Base-by-base conservation (phyloP, 225 moss, liverwort and hornwort genomes). In the Thuidium tamariscinum region DNA sequence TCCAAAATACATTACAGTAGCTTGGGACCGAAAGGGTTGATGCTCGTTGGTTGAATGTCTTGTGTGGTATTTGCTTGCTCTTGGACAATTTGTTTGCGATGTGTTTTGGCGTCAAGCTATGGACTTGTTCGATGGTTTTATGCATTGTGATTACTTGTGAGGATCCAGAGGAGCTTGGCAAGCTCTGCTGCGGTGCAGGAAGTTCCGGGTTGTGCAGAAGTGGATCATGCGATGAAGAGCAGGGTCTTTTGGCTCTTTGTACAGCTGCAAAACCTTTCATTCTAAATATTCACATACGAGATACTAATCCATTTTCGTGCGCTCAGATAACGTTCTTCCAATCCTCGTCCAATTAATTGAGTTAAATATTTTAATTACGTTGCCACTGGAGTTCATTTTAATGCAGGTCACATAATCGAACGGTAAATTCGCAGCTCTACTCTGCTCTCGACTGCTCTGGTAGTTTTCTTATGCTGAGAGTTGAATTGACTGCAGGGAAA, bases 401-500 rank as follows among this genome's bases (percentile, higher is more conserved):
- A 84, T 36, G 78, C 86, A 89, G 83, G 72, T 83, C 85, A 88
- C 82, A 76, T 89, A 91, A 91, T 73, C 44, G 71, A 86, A 89
- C 91, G 86, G 88, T 88, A 88, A 79, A 20, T 79, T 82, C 83
- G 36, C 67, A 57, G 81, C 89, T 75, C 86, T 49, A 84, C 69
- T 76, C 79, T 76, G 71, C 57, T 55, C 74, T 52, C 32, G 27
- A 60, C 63, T 54, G 79, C 21, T 65, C n/a, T 60, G 15, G 18
- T 30, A 59, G 30, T 46, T 32, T 65, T 42, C n/a, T 57, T 27
- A n/a, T 80, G 83, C 52, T 71, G 52, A 64, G 56, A 46, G 37
- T 85, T 74, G 57, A 30, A 68, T 72, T 86, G 41, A 75, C 41
- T 91, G 66, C 88, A 96, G 98, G 99, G 93, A 99, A 99, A 91